A percentile compares a stretch with the other conserved stretches of the same genome.
These are phyloP conservation scores for Neopestalotiopsis rosae DNA, from an alignment of 2,329 filamentous ascomycete species.

Conservation along the genomic window DNA sequence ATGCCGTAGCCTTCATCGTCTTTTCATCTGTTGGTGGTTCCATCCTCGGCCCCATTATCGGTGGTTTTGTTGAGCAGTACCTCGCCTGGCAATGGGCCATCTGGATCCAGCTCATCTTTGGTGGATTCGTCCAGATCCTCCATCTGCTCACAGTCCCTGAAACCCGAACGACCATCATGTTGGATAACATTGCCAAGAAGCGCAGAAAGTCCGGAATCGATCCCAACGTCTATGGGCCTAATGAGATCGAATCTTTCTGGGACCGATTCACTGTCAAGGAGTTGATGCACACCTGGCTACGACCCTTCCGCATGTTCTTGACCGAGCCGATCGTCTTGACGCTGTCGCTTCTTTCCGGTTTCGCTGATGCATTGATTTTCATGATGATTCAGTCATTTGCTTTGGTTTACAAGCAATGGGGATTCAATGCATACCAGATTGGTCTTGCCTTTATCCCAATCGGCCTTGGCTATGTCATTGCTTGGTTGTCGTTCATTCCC, in stretches of 20 bases:
- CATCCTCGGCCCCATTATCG: constrained; percentile 78
- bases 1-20: constrained; percentile 77
- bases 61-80: constrained; percentile 74
- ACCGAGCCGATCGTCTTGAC: constrained; percentile 69
- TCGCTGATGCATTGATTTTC: constrained; percentile 70
- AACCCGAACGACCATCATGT: constrained; percentile 76
- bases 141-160: constrained; percentile 77
- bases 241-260: constrained; percentile 63
- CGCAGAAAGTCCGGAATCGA: constrained; percentile 66
- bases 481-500: constrained; percentile 62
- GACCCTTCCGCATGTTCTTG: constrained; percentile 68
- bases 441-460: constrained; percentile 52
- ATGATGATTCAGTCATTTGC: constrained; percentile 68
- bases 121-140: constrained; percentile 69
- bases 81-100: constrained; percentile 72
- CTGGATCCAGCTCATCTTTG: constrained; percentile 86
- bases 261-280: constrained; percentile 45
- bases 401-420: constrained; percentile 66
- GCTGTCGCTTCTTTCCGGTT: constrained; percentile 66
- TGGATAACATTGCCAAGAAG: constrained; percentile 80
- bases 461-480: constrained; percentile 60
- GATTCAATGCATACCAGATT: constrained; percentile 51
- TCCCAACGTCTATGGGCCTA: constrained; percentile 72
- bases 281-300: constrained; percentile 57
- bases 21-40: constrained; percentile 82